Conservation (phyloP, 2,329 filamentous ascomycete genomes). For the Immersiporthe knoxdaviesiana region DNA sequence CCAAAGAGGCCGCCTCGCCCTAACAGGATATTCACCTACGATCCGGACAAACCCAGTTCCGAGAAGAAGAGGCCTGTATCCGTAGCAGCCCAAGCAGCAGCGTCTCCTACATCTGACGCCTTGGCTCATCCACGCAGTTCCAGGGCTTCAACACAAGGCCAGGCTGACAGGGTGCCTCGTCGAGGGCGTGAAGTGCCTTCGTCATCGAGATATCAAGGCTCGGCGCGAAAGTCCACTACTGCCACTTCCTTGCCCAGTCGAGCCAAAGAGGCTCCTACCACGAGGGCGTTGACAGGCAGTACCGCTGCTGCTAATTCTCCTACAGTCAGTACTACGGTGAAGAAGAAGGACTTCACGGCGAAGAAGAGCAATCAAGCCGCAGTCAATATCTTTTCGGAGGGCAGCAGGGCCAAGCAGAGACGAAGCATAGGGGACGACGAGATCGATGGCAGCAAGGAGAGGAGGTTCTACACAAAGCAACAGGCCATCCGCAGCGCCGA, state of each 20-base stretch:
- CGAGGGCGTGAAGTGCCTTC: constrained; percentile 14
- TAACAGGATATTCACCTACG: constrained; percentile 36
- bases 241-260: constrained; percentile 3
- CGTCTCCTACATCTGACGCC: too few relatives aligned
- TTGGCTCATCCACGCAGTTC: not conserved
- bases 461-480: constrained; percentile 46
- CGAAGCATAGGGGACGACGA: constrained; percentile 44
- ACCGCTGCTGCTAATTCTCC: not conserved
- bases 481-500: constrained; percentile 46
- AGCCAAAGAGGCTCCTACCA: constrained; percentile 1
- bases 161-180: constrained; percentile 7
- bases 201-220: constrained; percentile 41
- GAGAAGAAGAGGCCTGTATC: constrained; percentile 21
- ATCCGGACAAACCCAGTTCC: constrained; percentile 48
- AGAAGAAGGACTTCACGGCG: constrained; percentile 28
- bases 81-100: not conserved
- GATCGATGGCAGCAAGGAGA: constrained; percentile 45
- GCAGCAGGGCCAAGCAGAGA: constrained; percentile 44
- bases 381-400: constrained; percentile 52
- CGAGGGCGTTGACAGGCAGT: not conserved
- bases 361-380: constrained; percentile 37
- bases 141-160: not conserved
- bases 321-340: constrained; percentile 8
- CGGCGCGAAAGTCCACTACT: constrained; percentile 36
- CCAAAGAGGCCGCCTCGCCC: not conserved